Evolutionary conservation across 306 rosid species (phyloP), one percentile per base, ranked within the genome.

Genomic region (Inga leiocalycina): DNA sequence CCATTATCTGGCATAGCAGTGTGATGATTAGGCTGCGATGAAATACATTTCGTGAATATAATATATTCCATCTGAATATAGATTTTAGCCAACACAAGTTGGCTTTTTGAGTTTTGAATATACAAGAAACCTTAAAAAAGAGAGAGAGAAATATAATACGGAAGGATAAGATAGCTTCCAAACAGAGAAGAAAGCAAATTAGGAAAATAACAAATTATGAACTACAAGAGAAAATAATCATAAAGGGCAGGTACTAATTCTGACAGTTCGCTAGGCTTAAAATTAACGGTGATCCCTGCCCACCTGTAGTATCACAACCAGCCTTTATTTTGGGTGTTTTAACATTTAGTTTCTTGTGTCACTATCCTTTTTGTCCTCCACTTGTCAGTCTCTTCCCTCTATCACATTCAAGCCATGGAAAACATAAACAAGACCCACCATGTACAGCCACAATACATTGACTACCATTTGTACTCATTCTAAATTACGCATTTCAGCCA

Each of bases 341-440:
- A 37, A 75, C 61, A 56, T 75, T 5, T 34, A 32, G 32, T 35
- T 39, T 59, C 43, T 39, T 39, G 15, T 71, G 79, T 81, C 83
- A 52, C 73, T 77, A 34, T 77, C 71, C 11, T 64, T 71, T 30
- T 41, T 32, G 48, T 71, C 83, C 71, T 65, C 70, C 32, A 64
- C 41, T 30, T 20, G 79, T 76, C 79, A 80, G 62, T 37, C 69
- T 71, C 43, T 16, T 3, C 49, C 43, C 62, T 27, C 48, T 8
- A 39, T 35, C 49, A 44, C n/a, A 56, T 65, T 10, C 39, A 45
- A 44, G 20, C 67, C 64, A 20, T 35, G 67, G 22, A 35, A 24
- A 75, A 75, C 37, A 19, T 59, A 52, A 41, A 32, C 14, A 24
- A 84, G 87, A 71, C 56, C 87, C 75, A 80, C 52, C 43, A 66